These are phyloP conservation scores for Abrus pulchellus DNA, from an alignment of 306 rosid species.

Conservation along the genomic window DNA sequence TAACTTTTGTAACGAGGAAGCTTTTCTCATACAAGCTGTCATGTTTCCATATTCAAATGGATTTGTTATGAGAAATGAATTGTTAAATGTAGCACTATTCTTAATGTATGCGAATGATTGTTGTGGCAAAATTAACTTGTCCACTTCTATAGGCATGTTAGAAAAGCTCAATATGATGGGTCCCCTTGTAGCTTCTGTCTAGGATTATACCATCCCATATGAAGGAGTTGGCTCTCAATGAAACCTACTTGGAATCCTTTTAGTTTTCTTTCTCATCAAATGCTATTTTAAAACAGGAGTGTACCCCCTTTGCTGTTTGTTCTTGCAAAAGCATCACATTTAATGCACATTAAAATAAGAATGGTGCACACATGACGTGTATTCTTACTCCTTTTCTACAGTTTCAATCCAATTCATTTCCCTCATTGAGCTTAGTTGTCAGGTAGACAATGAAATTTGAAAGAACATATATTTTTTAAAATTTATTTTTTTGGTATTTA, in stretches of 20 bases:
- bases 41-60: slow-evolving; percentile 39
- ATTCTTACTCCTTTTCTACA: slow-evolving; percentile 7
- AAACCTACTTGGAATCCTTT: slow-evolving; percentile 6
- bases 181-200: slow-evolving; percentile 38
- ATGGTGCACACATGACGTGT: background rate
- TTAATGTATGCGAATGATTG: slow-evolving; percentile 26
- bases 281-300: background rate
- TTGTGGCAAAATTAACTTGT: slow-evolving; percentile 27
- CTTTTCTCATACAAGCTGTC: slow-evolving; percentile 45
- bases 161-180: slow-evolving; percentile 35
- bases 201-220: slow-evolving; percentile 37
- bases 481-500: no score
- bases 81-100: slow-evolving; percentile 40
- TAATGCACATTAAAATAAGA: background rate
- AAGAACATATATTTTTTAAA: no score
- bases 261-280: background rate
- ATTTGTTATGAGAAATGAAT: slow-evolving; percentile 38
- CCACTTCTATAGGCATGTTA: slow-evolving; percentile 31
- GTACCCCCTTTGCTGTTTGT: slow-evolving; percentile 21
- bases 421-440: no score
- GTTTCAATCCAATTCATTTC: background rate
- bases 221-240: slow-evolving; percentile 29
- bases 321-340: slow-evolving; percentile 26
- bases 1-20: slow-evolving; percentile 40
- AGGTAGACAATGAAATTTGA: no score